These are phyloP conservation scores for Trypanosoma boissoni DNA, from an alignment of 208 protist species.

Conservation along the genomic window DNA sequence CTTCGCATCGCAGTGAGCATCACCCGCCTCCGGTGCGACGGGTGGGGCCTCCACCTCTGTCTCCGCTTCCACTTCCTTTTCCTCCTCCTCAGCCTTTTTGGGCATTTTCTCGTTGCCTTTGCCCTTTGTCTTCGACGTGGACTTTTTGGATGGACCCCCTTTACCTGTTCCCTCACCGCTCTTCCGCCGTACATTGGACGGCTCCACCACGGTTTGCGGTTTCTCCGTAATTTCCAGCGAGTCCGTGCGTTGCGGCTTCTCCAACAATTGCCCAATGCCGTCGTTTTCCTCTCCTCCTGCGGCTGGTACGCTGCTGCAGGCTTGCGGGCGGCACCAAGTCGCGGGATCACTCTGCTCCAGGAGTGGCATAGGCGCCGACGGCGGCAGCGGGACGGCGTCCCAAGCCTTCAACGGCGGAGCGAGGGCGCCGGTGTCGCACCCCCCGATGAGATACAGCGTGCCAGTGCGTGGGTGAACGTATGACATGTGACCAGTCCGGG, in stretches of 20 bases:
- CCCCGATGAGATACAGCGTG: conserved; percentile 20
- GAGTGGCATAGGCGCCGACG: conserved; percentile 9
- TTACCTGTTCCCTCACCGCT: no score
- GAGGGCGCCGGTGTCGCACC: conserved; percentile 14
- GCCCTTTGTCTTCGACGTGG: no score
- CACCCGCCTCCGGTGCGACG: not conserved
- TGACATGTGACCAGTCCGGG: conserved; percentile 21
- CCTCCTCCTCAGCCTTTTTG: no score
- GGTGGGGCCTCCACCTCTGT: not conserved
- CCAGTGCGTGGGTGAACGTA: conserved; percentile 22
- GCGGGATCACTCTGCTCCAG: conserved; percentile 14
- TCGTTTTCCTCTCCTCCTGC: no score
- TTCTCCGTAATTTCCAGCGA: no score
- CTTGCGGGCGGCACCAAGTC: not conserved
- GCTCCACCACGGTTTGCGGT: no score
- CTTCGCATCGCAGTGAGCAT: not conserved
- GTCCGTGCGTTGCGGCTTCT: no score
- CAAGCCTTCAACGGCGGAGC: not conserved
- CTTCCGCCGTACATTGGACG: no score
- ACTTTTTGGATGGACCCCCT: no score
- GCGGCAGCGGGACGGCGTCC: not conserved
- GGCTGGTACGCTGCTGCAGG: not conserved
- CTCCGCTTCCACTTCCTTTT: not conserved
- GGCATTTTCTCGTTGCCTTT: no score
- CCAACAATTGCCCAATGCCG: no score